Evolutionary conservation across 1,284 basidiomycete genomes (phyloP).

Genomic region (Cerioporus squamosus): DNA sequence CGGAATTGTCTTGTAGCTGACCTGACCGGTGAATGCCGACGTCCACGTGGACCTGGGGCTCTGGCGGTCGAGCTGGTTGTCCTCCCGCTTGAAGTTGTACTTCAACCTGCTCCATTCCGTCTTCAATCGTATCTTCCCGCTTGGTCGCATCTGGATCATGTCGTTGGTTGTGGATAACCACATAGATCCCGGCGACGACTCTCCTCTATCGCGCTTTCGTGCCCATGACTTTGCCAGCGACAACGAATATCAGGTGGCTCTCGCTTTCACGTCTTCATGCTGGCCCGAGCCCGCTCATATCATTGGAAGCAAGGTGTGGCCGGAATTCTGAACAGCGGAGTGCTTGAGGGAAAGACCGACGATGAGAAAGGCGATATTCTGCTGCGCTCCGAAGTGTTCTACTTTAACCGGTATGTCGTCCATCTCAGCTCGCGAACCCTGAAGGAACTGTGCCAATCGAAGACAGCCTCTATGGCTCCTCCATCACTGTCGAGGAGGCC

Average conservation of each 20-base stretch:
- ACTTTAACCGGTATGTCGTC: constrained; percentile 65
- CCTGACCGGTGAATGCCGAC: background rate
- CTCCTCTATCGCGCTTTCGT: constrained; percentile 9
- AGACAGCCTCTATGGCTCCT: constrained; percentile 24
- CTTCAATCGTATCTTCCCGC: too few species aligned
- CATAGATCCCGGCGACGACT: too few species aligned
- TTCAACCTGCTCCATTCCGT: too few species aligned
- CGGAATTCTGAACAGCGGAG: constrained; percentile 52
- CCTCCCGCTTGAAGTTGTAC: background rate
- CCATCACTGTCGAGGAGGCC: constrained; percentile 31
- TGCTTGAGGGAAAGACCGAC: constrained; percentile 41
- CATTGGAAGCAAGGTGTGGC: constrained; percentile 63
- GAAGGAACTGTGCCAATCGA: background rate
- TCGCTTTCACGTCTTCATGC: background rate
- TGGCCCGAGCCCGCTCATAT: background rate
- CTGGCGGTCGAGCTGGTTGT: too few species aligned
- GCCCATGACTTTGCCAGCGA: constrained; percentile 59
- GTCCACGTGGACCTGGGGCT: background rate
- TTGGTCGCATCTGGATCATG: too few species aligned
- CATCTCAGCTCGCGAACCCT: background rate
- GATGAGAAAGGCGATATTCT: constrained; percentile 52
- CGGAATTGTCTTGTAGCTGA: too few species aligned
- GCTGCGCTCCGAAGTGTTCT: constrained; percentile 64
- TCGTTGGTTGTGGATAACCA: too few species aligned
- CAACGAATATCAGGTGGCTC: constrained; percentile 58